Conservation (phyloP, 495 filamentous ascomycete species). For the Eremomyces bilateralis region DNA sequence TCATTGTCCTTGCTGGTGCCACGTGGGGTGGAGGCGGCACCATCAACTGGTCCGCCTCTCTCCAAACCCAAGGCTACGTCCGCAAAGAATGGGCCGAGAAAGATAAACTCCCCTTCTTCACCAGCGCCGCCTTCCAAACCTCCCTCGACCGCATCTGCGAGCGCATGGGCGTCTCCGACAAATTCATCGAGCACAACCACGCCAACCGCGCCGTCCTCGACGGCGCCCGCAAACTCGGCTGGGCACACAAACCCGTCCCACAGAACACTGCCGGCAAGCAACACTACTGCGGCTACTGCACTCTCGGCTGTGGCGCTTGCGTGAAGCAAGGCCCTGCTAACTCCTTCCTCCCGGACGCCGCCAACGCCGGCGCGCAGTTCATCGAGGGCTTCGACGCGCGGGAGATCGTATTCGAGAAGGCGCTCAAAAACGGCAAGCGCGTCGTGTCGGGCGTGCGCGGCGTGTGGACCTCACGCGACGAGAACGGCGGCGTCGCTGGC, state of each 20-base stretch:
- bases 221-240: slow-evolving; percentile 56
- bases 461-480: slow-evolving; percentile 49
- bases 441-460: slow-evolving; percentile 47
- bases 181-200: slow-evolving; percentile 45
- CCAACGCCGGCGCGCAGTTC: slow-evolving; percentile 48
- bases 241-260: slow-evolving; percentile 42
- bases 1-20: slow-evolving; percentile 42
- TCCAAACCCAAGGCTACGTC: slow-evolving; percentile 65
- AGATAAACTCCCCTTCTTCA: slow-evolving; percentile 52
- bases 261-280: slow-evolving; percentile 52
- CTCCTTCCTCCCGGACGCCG: slow-evolving; percentile 60
- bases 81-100: slow-evolving; percentile 60
- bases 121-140: slow-evolving; percentile 48
- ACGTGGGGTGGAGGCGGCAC: slow-evolving; percentile 77
- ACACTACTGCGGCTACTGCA: slow-evolving; percentile 67
- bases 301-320: slow-evolving; percentile 45
- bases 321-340: slow-evolving; percentile 62
- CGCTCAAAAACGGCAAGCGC: slow-evolving; percentile 25
- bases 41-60: slow-evolving; percentile 68
- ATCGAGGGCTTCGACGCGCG: slow-evolving; percentile 56
- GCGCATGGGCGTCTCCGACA: slow-evolving; percentile 57
- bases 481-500: slow-evolving; percentile 31
- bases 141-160: slow-evolving; percentile 52
- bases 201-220: slow-evolving; percentile 48
- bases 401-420: slow-evolving; percentile 42